Conservation (phyloP, 1,284 basidiomycete species). For the Microbotryum lychnidis-dioicae region DNA sequence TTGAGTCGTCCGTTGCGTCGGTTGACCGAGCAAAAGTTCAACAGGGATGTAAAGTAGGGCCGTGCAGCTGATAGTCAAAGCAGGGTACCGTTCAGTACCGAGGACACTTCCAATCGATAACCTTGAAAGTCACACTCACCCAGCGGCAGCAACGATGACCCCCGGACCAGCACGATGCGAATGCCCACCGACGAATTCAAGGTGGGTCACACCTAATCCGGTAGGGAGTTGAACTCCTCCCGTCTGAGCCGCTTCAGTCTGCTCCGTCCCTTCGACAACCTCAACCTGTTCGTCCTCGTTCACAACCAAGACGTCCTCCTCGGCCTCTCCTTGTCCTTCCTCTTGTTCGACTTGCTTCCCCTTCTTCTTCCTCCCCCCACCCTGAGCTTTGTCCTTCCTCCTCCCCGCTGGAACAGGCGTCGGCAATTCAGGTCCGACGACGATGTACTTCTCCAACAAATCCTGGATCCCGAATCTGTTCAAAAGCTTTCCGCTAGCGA, state of each 20-base stretch:
- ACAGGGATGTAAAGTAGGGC: slow-evolving; percentile 28
- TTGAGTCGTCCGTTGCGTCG: background rate
- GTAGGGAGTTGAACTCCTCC: slow-evolving; percentile 9
- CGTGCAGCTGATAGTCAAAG: slow-evolving; percentile 6
- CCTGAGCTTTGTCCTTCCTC: slow-evolving; percentile 14
- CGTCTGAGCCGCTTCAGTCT: background rate
- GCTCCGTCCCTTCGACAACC: background rate
- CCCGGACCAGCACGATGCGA: slow-evolving; percentile 11
- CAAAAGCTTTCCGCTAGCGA: slow-evolving; percentile 12
- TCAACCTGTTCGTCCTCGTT: background rate
- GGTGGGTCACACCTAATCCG: slow-evolving; percentile 27
- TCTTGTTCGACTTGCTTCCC: background rate
- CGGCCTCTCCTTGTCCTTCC: background rate
- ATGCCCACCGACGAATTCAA: slow-evolving; percentile 14
- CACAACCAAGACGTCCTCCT: background rate
- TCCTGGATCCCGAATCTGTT: slow-evolving; percentile 16
- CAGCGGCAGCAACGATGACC: slow-evolving; percentile 20
- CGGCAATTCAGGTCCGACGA: slow-evolving; percentile 14
- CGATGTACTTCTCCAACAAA: slow-evolving; percentile 15
- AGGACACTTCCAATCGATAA: background rate
- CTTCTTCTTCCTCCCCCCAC: slow-evolving; percentile 9
- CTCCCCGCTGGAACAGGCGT: slow-evolving; percentile 10
- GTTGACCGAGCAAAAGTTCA: slow-evolving; percentile 6
- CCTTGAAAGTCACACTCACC: slow-evolving; percentile 5
- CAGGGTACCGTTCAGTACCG: background rate